Evolutionary conservation across 2,329 filamentous ascomycete genomes (phyloP).

Genomic region (Fusarium nygamai): DNA sequence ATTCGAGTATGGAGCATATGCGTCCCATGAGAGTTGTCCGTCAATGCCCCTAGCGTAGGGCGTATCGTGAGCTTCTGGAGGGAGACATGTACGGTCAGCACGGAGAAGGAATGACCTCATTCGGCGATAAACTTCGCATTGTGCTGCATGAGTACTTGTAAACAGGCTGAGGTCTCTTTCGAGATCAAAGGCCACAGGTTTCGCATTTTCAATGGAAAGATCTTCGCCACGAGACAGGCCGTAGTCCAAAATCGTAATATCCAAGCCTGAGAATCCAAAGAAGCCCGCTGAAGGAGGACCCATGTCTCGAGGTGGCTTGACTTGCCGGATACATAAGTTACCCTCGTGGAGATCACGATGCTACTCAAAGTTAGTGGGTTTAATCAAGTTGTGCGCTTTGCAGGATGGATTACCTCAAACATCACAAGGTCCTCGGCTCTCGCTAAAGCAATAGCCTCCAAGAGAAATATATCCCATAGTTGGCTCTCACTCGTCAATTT

Average conservation of each 20-base stretch:
- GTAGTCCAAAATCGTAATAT: slow-evolving; percentile 73
- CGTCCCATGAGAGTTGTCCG: slow-evolving; percentile 63
- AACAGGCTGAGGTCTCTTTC: slow-evolving; percentile 70
- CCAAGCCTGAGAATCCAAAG: slow-evolving; percentile 69
- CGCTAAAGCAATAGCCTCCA: slow-evolving; percentile 68
- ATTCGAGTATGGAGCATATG: slow-evolving; percentile 69
- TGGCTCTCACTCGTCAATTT: slow-evolving; percentile 59
- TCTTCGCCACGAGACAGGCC: slow-evolving; percentile 69
- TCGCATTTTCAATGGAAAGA: slow-evolving; percentile 47
- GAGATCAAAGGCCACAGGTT: slow-evolving; percentile 64
- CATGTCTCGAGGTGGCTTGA: slow-evolving; percentile 47
- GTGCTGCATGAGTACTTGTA: slow-evolving; percentile 66
- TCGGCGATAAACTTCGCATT: slow-evolving; percentile 70
- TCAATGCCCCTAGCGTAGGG: slow-evolving; percentile 59
- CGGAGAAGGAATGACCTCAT: slow-evolving; percentile 68
- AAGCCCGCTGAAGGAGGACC: slow-evolving; percentile 47
- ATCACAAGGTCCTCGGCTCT: slow-evolving; percentile 66
- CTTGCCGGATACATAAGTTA: slow-evolving; percentile 67
- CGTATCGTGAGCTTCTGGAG: slow-evolving; percentile 56
- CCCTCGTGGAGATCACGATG: slow-evolving; percentile 74
- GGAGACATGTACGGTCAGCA: slow-evolving; percentile 61
- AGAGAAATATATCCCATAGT: slow-evolving; percentile 71
- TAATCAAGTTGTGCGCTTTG: neutral
- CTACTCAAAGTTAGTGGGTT: slow-evolving; percentile 47
- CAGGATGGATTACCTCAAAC: slow-evolving; percentile 63